Conservation (phyloP, 2,329 filamentous ascomycete species). For the Cladobotryum mycophilum region DNA sequence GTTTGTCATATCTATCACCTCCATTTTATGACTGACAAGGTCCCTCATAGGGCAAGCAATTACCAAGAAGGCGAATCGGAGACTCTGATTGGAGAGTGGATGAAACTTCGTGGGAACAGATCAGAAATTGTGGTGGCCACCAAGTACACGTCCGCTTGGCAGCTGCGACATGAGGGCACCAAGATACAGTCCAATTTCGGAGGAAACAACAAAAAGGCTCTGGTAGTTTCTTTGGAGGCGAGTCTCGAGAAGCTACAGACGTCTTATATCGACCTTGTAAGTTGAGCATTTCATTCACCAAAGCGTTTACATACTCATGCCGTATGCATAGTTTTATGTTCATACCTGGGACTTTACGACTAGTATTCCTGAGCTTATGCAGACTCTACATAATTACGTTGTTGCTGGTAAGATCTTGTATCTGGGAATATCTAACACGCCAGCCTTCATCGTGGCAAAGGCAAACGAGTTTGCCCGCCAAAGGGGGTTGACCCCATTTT, state of each 20-base stretch:
- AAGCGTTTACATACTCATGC: neutral
- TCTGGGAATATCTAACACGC: conserved; percentile 25
- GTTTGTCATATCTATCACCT: neutral
- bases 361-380: conserved; percentile 22
- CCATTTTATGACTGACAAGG: neutral
- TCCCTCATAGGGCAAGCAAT: conserved; percentile 27
- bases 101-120: conserved; percentile 35
- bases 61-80: conserved; percentile 48
- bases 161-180: conserved; percentile 8
- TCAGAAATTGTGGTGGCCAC: conserved; percentile 43
- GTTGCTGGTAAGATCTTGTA: conserved; percentile 23
- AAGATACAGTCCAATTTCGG: conserved; percentile 25
- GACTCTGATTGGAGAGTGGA: conserved; percentile 46
- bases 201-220: conserved; percentile 33
- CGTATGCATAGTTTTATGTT: conserved; percentile 1
- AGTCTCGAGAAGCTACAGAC: conserved; percentile 35
- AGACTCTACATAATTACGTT: conserved; percentile 20
- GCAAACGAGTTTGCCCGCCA: conserved; percentile 19
- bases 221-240: conserved; percentile 33
- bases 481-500: conserved; percentile 21
- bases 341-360: conserved; percentile 21
- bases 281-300: too few relatives aligned
- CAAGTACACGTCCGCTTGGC: conserved; percentile 40
- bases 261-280: conserved; percentile 24
- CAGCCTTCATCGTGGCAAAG: conserved; percentile 26